Evolutionary conservation across 108 stramenopile species (phyloP).

Genomic region (Cyclotella choctawhatcheeana): DNA sequence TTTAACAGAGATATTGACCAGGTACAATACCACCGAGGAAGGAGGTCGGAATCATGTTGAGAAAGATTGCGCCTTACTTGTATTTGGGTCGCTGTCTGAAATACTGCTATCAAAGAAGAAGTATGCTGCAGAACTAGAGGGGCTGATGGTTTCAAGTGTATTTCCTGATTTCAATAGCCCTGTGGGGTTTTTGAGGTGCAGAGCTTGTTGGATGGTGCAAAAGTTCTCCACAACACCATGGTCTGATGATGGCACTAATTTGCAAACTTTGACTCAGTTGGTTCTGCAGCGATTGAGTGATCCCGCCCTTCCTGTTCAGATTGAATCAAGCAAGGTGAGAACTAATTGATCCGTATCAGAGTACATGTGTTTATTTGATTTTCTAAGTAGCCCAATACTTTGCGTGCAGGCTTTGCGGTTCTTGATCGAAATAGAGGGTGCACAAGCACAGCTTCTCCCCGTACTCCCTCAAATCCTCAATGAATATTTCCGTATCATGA

Average conservation of each 20-base stretch:
- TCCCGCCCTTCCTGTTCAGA: conserved; percentile 96
- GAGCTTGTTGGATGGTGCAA: conserved; percentile 97
- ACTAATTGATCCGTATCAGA: background rate
- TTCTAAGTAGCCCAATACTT: no score
- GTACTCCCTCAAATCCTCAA: conserved; percentile 93
- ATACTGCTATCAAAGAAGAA: conserved; percentile 83
- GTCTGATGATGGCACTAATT: conserved; percentile 80
- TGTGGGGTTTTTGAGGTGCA: conserved; percentile 89
- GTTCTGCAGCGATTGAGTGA: conserved; percentile 88
- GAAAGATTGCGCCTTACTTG: conserved; percentile 93
- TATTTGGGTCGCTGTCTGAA: conserved; percentile 87
- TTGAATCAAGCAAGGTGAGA: conserved; percentile 85
- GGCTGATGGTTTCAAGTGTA: conserved; percentile 87
- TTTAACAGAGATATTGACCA: conserved; percentile 81
- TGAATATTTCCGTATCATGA: conserved; percentile 98
- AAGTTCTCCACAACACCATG: conserved; percentile 80
- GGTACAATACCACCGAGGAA: conserved; percentile 76
- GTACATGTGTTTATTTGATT: no score
- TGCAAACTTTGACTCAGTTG: conserved; percentile 67
- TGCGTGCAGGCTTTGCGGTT: conserved; percentile 94
- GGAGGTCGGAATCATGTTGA: conserved; percentile 83
- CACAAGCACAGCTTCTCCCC: conserved; percentile 86
- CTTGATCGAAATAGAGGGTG: conserved; percentile 90
- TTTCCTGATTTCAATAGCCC: conserved; percentile 94
- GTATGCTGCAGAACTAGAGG: conserved; percentile 82